Evolutionary conservation across 164 flowering plant species (phyloP).

Genomic region (Taxillus chinensis): DNA sequence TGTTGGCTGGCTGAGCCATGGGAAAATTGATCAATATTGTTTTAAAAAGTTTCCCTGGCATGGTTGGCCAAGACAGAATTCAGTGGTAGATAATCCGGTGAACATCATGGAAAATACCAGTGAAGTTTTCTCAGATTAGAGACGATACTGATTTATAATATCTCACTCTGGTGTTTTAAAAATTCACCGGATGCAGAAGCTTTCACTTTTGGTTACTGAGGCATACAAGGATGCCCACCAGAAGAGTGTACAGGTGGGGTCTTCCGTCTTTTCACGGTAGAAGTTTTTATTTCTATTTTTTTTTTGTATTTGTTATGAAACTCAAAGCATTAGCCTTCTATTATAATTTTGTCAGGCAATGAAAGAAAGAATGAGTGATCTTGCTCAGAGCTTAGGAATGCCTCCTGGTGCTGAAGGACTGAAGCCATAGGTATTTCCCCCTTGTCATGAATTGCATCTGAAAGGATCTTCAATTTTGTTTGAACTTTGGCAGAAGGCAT

Average conservation of each 20-base stretch:
- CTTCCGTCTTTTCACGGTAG: background rate
- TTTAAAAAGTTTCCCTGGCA: too few species aligned
- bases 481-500: background rate
- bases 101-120: too few species aligned
- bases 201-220: background rate
- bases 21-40: too few species aligned
- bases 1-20: too few species aligned
- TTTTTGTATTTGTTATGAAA: background rate
- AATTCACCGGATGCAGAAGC: background rate
- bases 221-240: conserved; percentile 4
- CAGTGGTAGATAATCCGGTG: too few species aligned
- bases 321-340: background rate
- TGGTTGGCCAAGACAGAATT: too few species aligned
- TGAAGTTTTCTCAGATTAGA: too few species aligned
- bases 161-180: background rate
- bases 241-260: conserved; percentile 2
- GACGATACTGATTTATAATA: too few species aligned
- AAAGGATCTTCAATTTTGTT: background rate
- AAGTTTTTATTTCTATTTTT: background rate
- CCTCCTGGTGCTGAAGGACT: background rate
- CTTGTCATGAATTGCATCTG: background rate
- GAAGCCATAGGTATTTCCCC: background rate
- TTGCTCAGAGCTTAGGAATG: conserved; percentile 2
- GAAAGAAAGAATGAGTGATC: conserved; percentile 2
- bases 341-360: background rate